Evolutionary conservation across 345 rosid genomes (phyloP), one percentile per base, ranked within the genome.

Genomic region (Linum tenue): DNA sequence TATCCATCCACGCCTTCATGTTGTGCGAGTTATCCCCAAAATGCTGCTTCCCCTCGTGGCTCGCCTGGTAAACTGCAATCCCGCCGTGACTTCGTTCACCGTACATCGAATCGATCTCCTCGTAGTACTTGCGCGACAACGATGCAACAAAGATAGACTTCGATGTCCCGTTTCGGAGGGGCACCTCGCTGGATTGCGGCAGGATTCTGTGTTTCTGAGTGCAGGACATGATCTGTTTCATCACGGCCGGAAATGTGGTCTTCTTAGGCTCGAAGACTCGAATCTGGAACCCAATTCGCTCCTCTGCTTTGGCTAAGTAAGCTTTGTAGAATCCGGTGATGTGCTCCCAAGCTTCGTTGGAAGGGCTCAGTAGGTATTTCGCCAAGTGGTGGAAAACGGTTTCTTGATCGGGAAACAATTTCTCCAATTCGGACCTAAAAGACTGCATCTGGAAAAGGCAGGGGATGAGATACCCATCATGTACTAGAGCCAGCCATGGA

Each of bases 1-100:
- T 73, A n/a, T 73, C 77, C 0, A 67, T 48, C 77, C 70, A 69
- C 5, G 73, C 72, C 57, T 73, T 73, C 63, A 69, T 42, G 37
- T 64, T 69, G 55, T 73, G 77, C 63, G 1, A 40, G 3, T 56
- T 56, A 31, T 69, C 55, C 14, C 66, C 66, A 44, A 53, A 73
- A 2, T 69, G 69, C 64, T 73, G 66, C n/a, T 11, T 58, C n/a
- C 43, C 67, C 4, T 69, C 77, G 14, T 69, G 72, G 56, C 73
- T 73, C 11, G 77, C 62, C 55, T 73, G 77, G 63, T 60, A 69
- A 22, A 69, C 64, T 3, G 59, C 72, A 2, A 69, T 10, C 70
- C 69, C 5, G 62, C 56, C 51, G 16, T 55, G 77, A 55, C 36
- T 22, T 69, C 5, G 44, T 44, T 73, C 66, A 69, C 31, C 31